Evolutionary conservation across 805 yeast genomes (phyloP), one percentile per base, ranked within the genome.

Genomic region (Saturnispora zaruensis): DNA sequence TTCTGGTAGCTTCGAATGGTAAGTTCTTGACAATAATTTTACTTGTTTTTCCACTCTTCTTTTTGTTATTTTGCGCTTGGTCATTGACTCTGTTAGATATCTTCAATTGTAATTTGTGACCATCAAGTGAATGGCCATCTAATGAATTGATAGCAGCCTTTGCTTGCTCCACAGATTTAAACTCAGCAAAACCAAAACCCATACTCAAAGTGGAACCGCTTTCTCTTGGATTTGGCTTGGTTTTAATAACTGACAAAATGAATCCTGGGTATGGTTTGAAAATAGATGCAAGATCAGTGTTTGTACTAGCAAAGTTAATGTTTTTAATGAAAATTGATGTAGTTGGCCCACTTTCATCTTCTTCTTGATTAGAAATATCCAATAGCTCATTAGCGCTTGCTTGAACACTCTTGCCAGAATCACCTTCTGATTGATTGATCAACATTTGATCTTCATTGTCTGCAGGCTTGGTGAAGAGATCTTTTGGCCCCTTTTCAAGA

Each of bases 161-260:
- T 0, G 99, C 99, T 59, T 84, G 81, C 37, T 81, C 87, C 56
- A 78, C 79, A 1, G 90, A 78, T 57, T 72, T 79, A 67, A 88
- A 93, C 67, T 93, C 99, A 13, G 79, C 96, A 69, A 93, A 93
- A 1, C 99, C 99, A 61, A 89, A 93, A 20, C 99, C 99, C 99
- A 93, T 93, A 59, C 40, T 36, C 96, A 88, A 52, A 81, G 74
- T n/a, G 73, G 68, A 51, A 77, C 77, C 9, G 82, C 84, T 36
- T 53, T 79, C 76, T 66, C 81, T 87, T 34, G 95, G 79, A 68
- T 91, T 95, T 1, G 96, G 90, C 64, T 90, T 91, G 25, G 84
- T 84, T 62, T 87, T 87, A 49, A 93, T 84, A 23, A 82, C 80
- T 2, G 95, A 95, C 45, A 83, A 74, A 13, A 84, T 78, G 64